Conservation (phyloP, 2,329 filamentous ascomycete species). For the Trichoderma atrobrunneum region DNA sequence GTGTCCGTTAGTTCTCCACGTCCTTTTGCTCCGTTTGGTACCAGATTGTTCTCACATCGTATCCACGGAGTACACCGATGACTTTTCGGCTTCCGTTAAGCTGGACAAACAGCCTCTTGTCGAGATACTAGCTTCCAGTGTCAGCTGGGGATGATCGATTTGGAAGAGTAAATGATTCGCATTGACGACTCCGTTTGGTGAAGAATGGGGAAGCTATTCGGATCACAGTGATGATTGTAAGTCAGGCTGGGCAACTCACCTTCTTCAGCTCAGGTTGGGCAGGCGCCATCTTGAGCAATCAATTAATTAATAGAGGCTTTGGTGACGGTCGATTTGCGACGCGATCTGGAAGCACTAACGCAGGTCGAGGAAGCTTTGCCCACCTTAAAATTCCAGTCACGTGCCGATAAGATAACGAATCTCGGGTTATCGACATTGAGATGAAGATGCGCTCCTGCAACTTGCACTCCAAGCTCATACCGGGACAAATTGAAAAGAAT, state of each 20-base stretch:
- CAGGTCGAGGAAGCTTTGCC: constrained; percentile 24
- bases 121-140: constrained; percentile 73
- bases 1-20: constrained; percentile 44
- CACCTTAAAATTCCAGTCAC: constrained; percentile 38
- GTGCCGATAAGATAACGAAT: constrained; percentile 47
- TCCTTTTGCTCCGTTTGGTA: constrained; percentile 32
- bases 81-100: constrained; percentile 97
- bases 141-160: background rate
- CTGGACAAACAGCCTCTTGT: constrained; percentile 97
- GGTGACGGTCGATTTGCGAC: constrained; percentile 27
- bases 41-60: constrained; percentile 69
- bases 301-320: constrained; percentile 23
- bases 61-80: constrained; percentile 88
- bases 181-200: background rate
- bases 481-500: constrained; percentile 39
- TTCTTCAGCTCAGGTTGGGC: constrained; percentile 99
- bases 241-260: constrained; percentile 47
- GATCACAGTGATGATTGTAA: background rate
- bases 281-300: constrained; percentile 77
- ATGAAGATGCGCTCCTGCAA: background rate
- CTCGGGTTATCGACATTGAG: constrained; percentile 14
- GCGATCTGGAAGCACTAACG: constrained; percentile 26
- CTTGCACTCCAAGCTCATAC: background rate
- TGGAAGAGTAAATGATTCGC: background rate
- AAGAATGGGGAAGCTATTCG: accelerated